These are phyloP conservation scores for Aspergillus biplanus DNA, from an alignment of 495 filamentous ascomycete species.

Conservation along the genomic window DNA sequence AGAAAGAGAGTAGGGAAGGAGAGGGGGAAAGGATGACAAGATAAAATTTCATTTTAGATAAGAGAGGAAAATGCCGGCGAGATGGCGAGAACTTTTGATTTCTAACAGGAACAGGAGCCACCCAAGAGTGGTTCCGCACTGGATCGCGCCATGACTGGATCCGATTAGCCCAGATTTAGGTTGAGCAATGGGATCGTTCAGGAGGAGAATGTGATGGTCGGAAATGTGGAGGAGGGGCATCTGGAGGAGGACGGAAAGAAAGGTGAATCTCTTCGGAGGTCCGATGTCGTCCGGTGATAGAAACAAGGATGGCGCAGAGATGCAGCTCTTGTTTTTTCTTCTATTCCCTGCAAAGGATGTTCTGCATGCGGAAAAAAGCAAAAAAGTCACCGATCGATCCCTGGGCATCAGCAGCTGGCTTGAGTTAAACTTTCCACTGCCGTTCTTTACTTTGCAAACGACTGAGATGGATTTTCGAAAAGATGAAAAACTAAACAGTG, in stretches of 20 bases:
- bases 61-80: conserved; percentile 13
- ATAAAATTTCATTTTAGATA: conserved; percentile 8
- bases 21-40: not conserved
- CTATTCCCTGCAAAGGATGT: too few species aligned
- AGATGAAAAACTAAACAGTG: too few species aligned
- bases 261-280: too few species aligned
- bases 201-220: not conserved
- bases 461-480: too few species aligned
- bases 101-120: not conserved
- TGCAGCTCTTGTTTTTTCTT: too few species aligned
- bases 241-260: not conserved
- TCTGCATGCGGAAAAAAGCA: too few species aligned
- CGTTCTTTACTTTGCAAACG: too few species aligned
- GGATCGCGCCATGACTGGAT: conserved; percentile 23
- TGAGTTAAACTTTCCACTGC: too few species aligned
- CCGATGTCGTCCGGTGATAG: too few species aligned
- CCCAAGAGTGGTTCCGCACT: conserved; percentile 14
- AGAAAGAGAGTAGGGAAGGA: not conserved
- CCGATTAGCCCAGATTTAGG: conserved; percentile 16
- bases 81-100: conserved; percentile 12
- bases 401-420: too few species aligned
- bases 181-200: not conserved
- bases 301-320: too few species aligned
- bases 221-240: not conserved
- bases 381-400: too few species aligned